Conservation (phyloP, 2,329 filamentous ascomycete genomes). For the Ambrosiella beaveri region DNA sequence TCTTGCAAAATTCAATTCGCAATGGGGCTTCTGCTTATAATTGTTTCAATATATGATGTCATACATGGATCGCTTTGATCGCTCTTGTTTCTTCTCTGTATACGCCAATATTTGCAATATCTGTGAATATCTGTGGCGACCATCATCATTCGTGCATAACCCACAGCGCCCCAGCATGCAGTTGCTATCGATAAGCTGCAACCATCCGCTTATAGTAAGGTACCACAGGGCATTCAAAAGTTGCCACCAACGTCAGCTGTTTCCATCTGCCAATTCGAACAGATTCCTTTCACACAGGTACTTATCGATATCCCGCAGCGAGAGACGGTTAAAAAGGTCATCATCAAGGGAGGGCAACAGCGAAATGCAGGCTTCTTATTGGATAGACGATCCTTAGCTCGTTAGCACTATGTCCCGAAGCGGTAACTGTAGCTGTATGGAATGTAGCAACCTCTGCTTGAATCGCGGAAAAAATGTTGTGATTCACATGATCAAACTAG, state of each 20-base stretch:
- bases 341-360: no score
- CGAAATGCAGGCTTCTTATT: background rate
- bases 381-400: background rate
- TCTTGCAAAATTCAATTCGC: background rate
- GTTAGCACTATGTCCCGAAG: background rate
- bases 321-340: no score
- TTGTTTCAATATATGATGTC: background rate
- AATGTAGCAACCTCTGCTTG: background rate
- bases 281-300: no score
- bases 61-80: background rate
- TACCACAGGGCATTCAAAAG: background rate
- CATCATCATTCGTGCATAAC: background rate
- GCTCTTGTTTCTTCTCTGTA: no score
- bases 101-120: no score
- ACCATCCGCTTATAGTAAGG: background rate
- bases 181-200: background rate
- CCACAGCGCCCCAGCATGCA: background rate
- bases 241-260: background rate
- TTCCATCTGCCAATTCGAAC: background rate
- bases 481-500: background rate
- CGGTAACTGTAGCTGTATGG: background rate
- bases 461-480: background rate
- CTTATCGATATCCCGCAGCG: no score
- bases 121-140: no score
- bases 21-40: background rate